phyloP scores from a whole-genome alignment of 192 early-diverging fungal genomes.

The Phycomyces blakesleeanus region DNA sequence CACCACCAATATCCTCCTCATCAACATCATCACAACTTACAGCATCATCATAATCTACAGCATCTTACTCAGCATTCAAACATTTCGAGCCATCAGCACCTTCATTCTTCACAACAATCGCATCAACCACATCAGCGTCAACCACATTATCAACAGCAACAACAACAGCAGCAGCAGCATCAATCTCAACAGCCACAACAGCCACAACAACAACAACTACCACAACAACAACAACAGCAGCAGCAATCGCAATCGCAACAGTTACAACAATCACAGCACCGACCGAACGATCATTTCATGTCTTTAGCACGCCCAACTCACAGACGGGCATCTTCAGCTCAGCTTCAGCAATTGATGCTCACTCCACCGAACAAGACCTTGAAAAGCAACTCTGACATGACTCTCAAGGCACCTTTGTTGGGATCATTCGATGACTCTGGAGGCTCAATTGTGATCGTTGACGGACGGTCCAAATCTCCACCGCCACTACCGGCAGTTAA shows the following conservation, averaged over 20 bases:
- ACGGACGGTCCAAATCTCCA: neutral
- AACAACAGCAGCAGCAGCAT: no score
- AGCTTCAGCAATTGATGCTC: constrained; percentile 26
- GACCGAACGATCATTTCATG: neutral
- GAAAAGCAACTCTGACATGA: neutral
- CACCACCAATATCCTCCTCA: neutral
- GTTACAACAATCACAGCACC: no score
- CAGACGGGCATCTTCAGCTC: constrained; percentile 5
- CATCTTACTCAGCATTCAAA: no score
- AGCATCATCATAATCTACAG: no score
- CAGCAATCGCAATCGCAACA: no score
- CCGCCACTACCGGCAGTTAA: neutral
- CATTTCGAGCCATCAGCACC: no score
- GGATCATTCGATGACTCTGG: neutral
- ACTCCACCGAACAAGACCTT: constrained; percentile 11
- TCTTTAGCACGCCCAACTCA: neutral
- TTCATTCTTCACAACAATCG: no score
- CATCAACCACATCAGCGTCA: no score
- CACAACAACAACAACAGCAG: no score
- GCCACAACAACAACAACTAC: no score
- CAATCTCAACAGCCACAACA: no score
- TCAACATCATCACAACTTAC: neutral
- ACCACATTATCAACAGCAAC: no score
- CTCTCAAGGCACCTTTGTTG: constrained; percentile 1
- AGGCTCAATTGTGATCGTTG: constrained; percentile 2